Conservation (phyloP, 225 moss, liverwort and hornwort species). For the Sphagnum tenellum region DNA sequence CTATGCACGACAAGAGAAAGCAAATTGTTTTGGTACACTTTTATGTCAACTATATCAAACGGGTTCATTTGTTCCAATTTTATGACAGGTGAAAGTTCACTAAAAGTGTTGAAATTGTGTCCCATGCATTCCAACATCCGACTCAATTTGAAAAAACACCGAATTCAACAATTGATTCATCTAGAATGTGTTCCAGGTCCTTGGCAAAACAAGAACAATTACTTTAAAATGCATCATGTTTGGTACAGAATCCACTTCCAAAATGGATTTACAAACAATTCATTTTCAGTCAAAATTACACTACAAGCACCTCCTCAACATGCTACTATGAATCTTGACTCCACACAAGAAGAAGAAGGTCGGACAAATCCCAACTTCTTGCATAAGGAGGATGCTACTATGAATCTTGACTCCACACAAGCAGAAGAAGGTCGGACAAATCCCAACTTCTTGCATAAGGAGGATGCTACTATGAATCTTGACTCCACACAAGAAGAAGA, state of each 20-base stretch:
- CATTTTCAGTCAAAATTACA: not conserved
- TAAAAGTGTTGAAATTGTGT: slow-evolving; percentile 15
- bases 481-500: no score
- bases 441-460: slow-evolving; percentile 2
- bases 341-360: no score
- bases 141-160: slow-evolving; percentile 4
- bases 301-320: not conserved
- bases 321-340: no score
- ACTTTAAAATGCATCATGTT: not conserved
- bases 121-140: slow-evolving; percentile 18
- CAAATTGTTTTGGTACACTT: slow-evolving; percentile 12
- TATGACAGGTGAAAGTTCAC: slow-evolving; percentile 13
- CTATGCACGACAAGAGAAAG: not conserved
- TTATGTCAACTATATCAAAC: slow-evolving; percentile 26
- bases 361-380: not conserved
- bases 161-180: not conserved
- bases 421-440: no score
- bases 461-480: no score
- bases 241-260: not conserved
- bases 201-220: not conserved
- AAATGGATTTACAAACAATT: not conserved
- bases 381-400: slow-evolving; percentile 3
- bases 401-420: no score
- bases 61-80: slow-evolving; percentile 15
- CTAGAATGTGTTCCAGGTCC: not conserved